Evolutionary conservation across 2,329 filamentous ascomycete genomes (phyloP).

Genomic region (Triangularia setosa): DNA sequence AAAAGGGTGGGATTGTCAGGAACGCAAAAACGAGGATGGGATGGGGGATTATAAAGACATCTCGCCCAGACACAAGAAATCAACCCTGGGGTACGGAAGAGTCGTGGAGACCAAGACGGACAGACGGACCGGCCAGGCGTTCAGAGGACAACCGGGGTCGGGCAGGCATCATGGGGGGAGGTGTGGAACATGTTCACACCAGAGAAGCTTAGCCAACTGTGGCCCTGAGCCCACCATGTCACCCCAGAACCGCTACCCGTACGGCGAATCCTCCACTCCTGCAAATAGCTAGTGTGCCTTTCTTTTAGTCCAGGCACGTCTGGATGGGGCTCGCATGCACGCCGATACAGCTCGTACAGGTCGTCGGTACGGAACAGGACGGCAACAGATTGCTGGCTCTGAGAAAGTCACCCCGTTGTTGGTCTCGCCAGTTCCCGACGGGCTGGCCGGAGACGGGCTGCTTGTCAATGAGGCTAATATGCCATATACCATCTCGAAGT

Average conservation of each 20-base stretch:
- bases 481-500: slow-evolving; percentile 10
- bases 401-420: slow-evolving; percentile 12
- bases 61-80: not conserved
- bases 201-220: slow-evolving; percentile 26
- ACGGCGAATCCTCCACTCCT: slow-evolving; percentile 22
- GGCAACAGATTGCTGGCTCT: slow-evolving; percentile 23
- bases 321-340: not conserved
- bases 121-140: slow-evolving; percentile 24
- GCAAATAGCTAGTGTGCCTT: slow-evolving; percentile 15
- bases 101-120: slow-evolving; percentile 19
- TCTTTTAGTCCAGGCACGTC: not conserved
- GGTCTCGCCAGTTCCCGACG: slow-evolving; percentile 17
- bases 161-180: slow-evolving; percentile 10
- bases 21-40: slow-evolving; percentile 15
- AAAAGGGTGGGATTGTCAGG: slow-evolving; percentile 16
- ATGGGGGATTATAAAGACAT: slow-evolving; percentile 22
- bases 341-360: not conserved
- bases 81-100: slow-evolving; percentile 16
- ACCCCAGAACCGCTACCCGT: slow-evolving; percentile 1
- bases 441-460: slow-evolving; percentile 15
- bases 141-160: slow-evolving; percentile 6
- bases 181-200: slow-evolving; percentile 18
- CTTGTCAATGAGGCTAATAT: slow-evolving; percentile 23
- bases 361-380: slow-evolving; percentile 15
- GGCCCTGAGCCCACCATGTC: slow-evolving; percentile 8